Evolutionary conservation across 2,329 filamentous ascomycete species (phyloP).

Genomic region (Pyricularia sp.): DNA sequence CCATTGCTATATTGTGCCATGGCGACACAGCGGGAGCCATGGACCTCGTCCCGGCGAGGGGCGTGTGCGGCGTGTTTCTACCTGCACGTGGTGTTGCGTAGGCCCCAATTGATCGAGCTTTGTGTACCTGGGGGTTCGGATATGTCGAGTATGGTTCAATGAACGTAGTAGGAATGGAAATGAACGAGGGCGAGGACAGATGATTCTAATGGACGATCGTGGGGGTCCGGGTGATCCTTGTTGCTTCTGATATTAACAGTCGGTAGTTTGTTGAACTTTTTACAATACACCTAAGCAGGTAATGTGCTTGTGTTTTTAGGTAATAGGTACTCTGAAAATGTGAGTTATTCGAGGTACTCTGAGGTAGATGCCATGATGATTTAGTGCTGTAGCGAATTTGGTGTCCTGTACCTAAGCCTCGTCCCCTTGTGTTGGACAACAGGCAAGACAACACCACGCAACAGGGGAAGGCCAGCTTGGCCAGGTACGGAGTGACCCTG

Average conservation of each 20-base stretch:
- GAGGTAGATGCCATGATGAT: not conserved
- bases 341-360: not conserved
- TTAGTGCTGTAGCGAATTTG: not conserved
- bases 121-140: not conserved
- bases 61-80: not conserved
- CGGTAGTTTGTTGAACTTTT: not conserved
- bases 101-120: not conserved
- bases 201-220: not conserved
- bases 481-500: not conserved
- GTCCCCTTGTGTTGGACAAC: not conserved
- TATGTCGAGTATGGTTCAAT: not conserved
- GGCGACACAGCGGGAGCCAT: conserved; percentile 19
- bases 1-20: conserved; percentile 30
- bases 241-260: not conserved
- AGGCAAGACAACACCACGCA: not conserved
- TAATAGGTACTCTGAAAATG: not conserved
- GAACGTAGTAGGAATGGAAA: not conserved
- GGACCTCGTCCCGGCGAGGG: conserved; percentile 2
- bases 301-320: not conserved
- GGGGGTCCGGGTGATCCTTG: not conserved
- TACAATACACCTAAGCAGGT: not conserved
- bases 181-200: not conserved
- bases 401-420: not conserved
- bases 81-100: not conserved
- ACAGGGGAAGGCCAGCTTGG: not conserved